phyloP scores from a whole-genome alignment of 2,329 filamentous ascomycete genomes.

The Metarhizium guizhouense region DNA sequence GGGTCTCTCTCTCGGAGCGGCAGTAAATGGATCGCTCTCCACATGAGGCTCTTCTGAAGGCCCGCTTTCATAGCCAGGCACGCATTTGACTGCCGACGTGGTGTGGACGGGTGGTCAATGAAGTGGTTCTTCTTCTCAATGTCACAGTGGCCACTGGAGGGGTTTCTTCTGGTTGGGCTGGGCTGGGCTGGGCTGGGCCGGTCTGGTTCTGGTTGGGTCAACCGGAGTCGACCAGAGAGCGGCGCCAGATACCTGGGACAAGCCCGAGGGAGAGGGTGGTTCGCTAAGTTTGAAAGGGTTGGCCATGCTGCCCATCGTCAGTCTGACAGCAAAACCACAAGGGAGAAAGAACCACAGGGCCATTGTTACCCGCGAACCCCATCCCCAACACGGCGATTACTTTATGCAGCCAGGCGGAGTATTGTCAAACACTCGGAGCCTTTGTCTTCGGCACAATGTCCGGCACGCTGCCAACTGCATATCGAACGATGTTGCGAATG shows the following conservation, averaged over 20 bases:
- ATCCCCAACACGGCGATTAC: background rate
- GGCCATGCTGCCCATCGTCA: too few species aligned
- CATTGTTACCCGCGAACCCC: background rate
- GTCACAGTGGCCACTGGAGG: constrained; percentile 4
- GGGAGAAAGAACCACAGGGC: background rate
- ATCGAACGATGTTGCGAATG: too few species aligned
- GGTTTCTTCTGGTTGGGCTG: background rate
- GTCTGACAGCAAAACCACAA: background rate
- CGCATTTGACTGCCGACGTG: constrained; percentile 8
- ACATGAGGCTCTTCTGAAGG: constrained; percentile 13
- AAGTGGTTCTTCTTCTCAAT: constrained; percentile 6
- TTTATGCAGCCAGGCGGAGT: background rate
- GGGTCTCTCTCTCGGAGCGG: constrained; percentile 3
- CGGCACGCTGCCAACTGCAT: too few species aligned
- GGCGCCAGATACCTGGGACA: background rate
- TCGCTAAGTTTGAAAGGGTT: background rate
- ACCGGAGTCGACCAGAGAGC: background rate
- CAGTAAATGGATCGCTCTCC: constrained; percentile 12
- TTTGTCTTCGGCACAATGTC: too few species aligned
- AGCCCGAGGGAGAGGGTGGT: background rate
- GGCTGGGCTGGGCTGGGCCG: background rate
- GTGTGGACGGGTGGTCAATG: constrained; percentile 7
- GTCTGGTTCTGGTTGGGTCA: background rate
- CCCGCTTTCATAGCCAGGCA: constrained; percentile 9
- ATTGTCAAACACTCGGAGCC: background rate